Base-by-base conservation (phyloP, 257 asterid genomes). In the Solanum infundibuliforme region DNA sequence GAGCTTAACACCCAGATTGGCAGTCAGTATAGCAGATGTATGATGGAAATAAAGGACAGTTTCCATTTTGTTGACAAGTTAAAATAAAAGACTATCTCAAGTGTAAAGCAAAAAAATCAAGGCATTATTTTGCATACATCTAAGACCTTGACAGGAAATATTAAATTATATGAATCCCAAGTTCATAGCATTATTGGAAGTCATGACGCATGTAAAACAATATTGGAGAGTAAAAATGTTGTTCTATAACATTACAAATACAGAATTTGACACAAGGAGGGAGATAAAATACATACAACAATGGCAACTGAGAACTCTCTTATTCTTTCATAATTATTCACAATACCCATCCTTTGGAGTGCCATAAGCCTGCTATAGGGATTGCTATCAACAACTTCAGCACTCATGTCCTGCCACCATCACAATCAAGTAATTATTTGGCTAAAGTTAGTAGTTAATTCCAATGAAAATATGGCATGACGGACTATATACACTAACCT, bases 301-400 rank as follows among this genome's bases (percentile, higher is more conserved):
- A 97, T 97, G 91, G 99, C 99, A 89, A 95, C 93, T 16, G 99
- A 97, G 89, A 91, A 95, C 10, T 94, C 95, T 75, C 98, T 93
- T 65, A 97, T 95, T 87, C 95, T 92, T 93, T 97, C 99, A 82
- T 95, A 97, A 89, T 97, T 97, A 29, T 93, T 95, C 89, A 97
- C 99, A 66, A 97, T 96, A 48, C 99, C 99, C 99, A 97, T 95
- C 94, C 99, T 94, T 75, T 97, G 98, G 88, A 97, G 98, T n/a
- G 99, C 98, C 99, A 97, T 97, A 86, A 97, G 98, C 91, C 99
- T 92, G 86, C 99, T 97, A 90, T 95, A 97, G 52, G 99, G 99
- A 86, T 97, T 97, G 96, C 98, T 97, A 86, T 95, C 98, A 83
- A 96, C 98, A 91, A 96, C 98, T 93, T 95, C 98, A 43, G 99